Base-by-base conservation (phyloP, 176 grass and related monocot genomes). In the Chrysopogon serrulatus region DNA sequence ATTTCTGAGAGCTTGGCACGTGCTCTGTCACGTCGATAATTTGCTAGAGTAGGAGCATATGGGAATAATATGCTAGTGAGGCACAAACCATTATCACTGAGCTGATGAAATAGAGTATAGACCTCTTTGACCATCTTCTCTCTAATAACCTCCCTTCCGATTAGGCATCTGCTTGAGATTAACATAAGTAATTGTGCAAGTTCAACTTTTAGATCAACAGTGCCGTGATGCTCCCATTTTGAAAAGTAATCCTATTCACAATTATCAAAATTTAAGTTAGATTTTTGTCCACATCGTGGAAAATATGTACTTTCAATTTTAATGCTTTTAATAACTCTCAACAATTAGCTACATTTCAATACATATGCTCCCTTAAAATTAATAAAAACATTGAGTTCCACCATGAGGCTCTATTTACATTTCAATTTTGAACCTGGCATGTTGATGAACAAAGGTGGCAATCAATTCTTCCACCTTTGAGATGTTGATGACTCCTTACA, bases 1-100 rank as follows among this genome's bases (percentile, higher is more conserved):
- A 90, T 90, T 68, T 85, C 15, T 36, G 31, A 39, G n/a, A 94
- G 66, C 32, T 86, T 90, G 17, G 41, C 57, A 39, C 71, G 63
- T 23, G 91, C 87, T 21, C 14, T 74, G 26, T 93, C 88, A 11
- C 79, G 79, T 0, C 49, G 78, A 8, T 43, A 62, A 26, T 94
- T 86, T 30, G 74, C 41, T 23, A 79, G 48, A 43, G 79, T 90
- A 5, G 88, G 86, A 16, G 90, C 82, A n/a, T 56, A 56, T 56
- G 53, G 53, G 21, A 56, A 56, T n/a, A 56, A n/a, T 4, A 56
- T n/a, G 53, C 53, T 56, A n/a, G 8, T 56, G 1, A 56, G 21
- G 21, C 8, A n/a, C 8, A 56, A 0, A 0, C 53, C 53, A n/a
- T 56, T 56, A 10, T 56, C 21, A n/a, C 3, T 3, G 53, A 56